Percentiles rank a stretch among this genome's conserved stretches.
Conservation (phyloP, 2,329 filamentous ascomycete genomes). For the Juglanconis oblonga region DNA sequence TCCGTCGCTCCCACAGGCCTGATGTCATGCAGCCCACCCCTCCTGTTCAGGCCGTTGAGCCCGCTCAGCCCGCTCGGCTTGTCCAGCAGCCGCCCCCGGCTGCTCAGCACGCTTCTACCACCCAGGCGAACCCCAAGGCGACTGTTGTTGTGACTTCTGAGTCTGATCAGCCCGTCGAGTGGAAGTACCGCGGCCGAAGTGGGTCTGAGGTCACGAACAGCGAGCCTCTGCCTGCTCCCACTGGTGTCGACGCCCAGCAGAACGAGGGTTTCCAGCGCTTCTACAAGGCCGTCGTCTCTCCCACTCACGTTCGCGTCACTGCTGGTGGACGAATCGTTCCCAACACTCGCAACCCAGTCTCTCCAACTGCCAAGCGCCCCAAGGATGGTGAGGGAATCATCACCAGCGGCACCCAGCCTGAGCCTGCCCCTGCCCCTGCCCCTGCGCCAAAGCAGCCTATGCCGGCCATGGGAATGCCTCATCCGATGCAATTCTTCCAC, state of each 20-base stretch:
- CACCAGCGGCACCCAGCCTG: slow-evolving; percentile 13
- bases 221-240: slow-evolving; percentile 53
- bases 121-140: background rate
- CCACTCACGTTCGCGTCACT: slow-evolving; percentile 64
- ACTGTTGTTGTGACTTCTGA: background rate
- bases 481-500: slow-evolving; percentile 22
- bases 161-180: slow-evolving; percentile 23
- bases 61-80: background rate
- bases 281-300: slow-evolving; percentile 66
- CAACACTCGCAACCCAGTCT: slow-evolving; percentile 52
- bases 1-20: slow-evolving; percentile 18
- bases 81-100: background rate
- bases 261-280: slow-evolving; percentile 66
- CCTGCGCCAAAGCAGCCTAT: slow-evolving; percentile 17
- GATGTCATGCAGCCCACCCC: slow-evolving; percentile 12
- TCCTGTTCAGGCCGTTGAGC: background rate
- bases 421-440: slow-evolving; percentile 3
- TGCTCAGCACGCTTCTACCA: background rate
- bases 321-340: slow-evolving; percentile 66
- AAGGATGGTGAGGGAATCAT: slow-evolving; percentile 35
- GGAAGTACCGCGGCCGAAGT: slow-evolving; percentile 45
- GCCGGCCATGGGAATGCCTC: slow-evolving; percentile 25
- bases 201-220: slow-evolving; percentile 39
- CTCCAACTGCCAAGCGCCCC: slow-evolving; percentile 49
- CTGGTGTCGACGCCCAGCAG: slow-evolving; percentile 51